Base-by-base conservation (phyloP, 2,329 filamentous ascomycete genomes). In the Neonectria magnoliae region DNA sequence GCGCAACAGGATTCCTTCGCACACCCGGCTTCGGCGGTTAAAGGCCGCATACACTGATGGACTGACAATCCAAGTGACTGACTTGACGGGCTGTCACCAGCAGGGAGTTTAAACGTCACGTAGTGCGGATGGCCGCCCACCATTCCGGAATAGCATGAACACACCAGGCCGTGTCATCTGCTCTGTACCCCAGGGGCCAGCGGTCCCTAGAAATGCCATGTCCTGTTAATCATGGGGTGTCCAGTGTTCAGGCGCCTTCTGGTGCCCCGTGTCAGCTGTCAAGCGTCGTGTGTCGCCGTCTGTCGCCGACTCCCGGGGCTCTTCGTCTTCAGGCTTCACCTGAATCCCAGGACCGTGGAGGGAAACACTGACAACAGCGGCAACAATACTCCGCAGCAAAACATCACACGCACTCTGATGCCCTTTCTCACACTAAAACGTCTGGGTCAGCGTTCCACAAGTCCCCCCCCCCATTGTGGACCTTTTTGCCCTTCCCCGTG, bases 371-470 rank as follows among this genome's bases (percentile, higher is more conserved):
- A 58, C 48, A 59, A 51, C 60, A 54, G n/a, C 48, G 14, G 5
- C 33, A 36, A 13, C 33, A 36, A 33, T 25, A 25, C 25, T 25
- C 25, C 25, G 25, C 33, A 36, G 14, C 36, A 16, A 38, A 38
- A 38, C 36, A 38, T 38, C 59, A 42, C 31, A 59, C 50, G 54
- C 33, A 44, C 50, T 48, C 41, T 47, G 31, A 58, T 54, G 41
- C 33, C 25, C 56, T 55, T 25, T 47, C 50, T 13, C 29, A 33
- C 48, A 51, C 48, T 33, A 51, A 51, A 33, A 51, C 27, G 48
- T 25, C 42, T 44, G 50, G 16, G 31, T 38, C 51, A 59, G 33
- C 51, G 60, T 71, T 65, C 58, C 70, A 64, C 66, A 64, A 45
- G 47, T 25, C 41, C 25, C 45, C 50, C 41, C 25, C 45, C 50